Conservation (phyloP, 805 yeast genomes). For the Trichomonascus vanleenenianus region DNA sequence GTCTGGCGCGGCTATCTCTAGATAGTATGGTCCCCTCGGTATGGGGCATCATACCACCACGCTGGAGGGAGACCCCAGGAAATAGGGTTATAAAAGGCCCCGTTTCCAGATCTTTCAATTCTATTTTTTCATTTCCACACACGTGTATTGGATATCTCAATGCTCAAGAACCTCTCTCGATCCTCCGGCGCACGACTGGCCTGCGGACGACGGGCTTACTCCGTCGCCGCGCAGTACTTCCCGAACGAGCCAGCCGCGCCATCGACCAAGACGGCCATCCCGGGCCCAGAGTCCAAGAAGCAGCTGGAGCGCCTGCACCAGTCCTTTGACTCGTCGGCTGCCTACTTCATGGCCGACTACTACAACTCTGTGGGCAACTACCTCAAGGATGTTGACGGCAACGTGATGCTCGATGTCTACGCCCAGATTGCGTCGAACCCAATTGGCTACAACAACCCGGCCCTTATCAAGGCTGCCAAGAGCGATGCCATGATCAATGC, state of each 20-base stretch:
- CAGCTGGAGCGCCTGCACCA: slow-evolving; percentile 46
- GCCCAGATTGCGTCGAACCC: slow-evolving; percentile 83
- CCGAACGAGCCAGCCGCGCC: slow-evolving; percentile 80
- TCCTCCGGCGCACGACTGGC: too few relatives aligned
- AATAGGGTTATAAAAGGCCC: too few relatives aligned
- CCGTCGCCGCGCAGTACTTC: slow-evolving; percentile 31
- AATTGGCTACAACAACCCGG: slow-evolving; percentile 81
- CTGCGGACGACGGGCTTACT: not conserved
- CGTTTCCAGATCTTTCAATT: too few relatives aligned
- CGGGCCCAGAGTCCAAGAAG: slow-evolving; percentile 65
- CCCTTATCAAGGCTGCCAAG: slow-evolving; percentile 56
- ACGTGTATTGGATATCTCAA: too few relatives aligned
- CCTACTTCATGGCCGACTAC: slow-evolving; percentile 71
- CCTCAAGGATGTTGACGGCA: slow-evolving; percentile 75
- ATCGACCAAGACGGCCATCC: slow-evolving; percentile 50
- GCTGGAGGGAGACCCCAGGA: too few relatives aligned
- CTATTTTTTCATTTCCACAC: too few relatives aligned
- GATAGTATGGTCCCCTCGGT: too few relatives aligned
- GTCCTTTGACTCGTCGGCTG: slow-evolving; percentile 65
- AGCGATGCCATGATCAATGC: slow-evolving; percentile 66
- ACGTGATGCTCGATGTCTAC: slow-evolving; percentile 63
- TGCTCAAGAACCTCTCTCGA: too few relatives aligned
- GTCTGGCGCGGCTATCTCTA: too few relatives aligned
- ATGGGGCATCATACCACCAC: too few relatives aligned
- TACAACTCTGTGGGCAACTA: slow-evolving; percentile 71